These are phyloP conservation scores for Talaromyces adpressus DNA, from an alignment of 495 filamentous ascomycete genomes.

Conservation along the genomic window DNA sequence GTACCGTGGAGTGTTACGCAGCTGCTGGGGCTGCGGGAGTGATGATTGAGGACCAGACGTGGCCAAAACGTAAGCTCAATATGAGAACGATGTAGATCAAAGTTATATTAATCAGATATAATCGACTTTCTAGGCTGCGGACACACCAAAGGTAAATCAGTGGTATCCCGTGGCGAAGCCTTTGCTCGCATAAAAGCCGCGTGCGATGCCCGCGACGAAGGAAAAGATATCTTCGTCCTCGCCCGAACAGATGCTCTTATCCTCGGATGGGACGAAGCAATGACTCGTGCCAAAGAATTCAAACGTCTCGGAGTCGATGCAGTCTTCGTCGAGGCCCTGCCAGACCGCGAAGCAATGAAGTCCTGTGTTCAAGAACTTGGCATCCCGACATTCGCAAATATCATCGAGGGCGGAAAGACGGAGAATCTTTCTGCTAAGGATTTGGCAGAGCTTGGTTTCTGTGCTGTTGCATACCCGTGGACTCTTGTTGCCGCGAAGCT, in stretches of 20 bases:
- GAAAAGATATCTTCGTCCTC: slow-evolving; percentile 33
- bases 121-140: slow-evolving; percentile 24
- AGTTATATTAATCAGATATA: background rate
- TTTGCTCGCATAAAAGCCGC: slow-evolving; percentile 34
- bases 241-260: slow-evolving; percentile 33
- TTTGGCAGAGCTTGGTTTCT: slow-evolving; percentile 27
- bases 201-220: slow-evolving; percentile 32
- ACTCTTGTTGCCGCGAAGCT: slow-evolving; percentile 33
- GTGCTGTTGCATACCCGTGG: slow-evolving; percentile 35
- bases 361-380: slow-evolving; percentile 23
- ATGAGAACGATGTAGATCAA: background rate
- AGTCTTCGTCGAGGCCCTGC: slow-evolving; percentile 36
- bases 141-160: slow-evolving; percentile 36
- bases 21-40: slow-evolving; percentile 28
- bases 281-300: slow-evolving; percentile 28
- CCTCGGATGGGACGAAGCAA: slow-evolving; percentile 32
- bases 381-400: slow-evolving; percentile 34
- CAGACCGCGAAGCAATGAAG: slow-evolving; percentile 31
- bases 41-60: slow-evolving; percentile 37
- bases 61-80: slow-evolving; percentile 26
- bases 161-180: slow-evolving; percentile 33
- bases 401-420: slow-evolving; percentile 37
- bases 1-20: slow-evolving; percentile 33
- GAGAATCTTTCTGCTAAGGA: slow-evolving; percentile 34
- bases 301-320: slow-evolving; percentile 31